Percentiles rank a stretch among this genome's conserved stretches.
These are phyloP conservation scores for Candida gigantensis DNA, from an alignment of 1,139 yeast species.

Conservation along the genomic window DNA sequence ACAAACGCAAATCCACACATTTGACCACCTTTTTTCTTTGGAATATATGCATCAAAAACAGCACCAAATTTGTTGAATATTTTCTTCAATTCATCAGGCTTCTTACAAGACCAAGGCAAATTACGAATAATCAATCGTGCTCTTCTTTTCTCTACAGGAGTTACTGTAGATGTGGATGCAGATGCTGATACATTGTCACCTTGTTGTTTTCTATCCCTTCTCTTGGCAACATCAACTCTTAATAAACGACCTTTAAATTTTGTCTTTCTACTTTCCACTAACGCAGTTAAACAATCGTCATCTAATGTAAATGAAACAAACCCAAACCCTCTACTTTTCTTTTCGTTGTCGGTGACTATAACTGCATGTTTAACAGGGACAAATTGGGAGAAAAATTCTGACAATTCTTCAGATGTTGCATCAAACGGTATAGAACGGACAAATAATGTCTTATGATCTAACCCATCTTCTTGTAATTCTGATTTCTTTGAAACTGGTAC, in stretches of 20 bases:
- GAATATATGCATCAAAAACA: constrained; percentile 86
- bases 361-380: constrained; percentile 97
- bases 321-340: constrained; percentile 88
- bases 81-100: constrained; percentile 68
- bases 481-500: too few relatives aligned
- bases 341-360: constrained; percentile 75
- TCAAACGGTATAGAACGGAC: constrained; percentile 81
- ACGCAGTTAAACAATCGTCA: constrained; percentile 81
- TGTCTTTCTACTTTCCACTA: constrained; percentile 62
- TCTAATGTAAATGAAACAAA: constrained; percentile 87
- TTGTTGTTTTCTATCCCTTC: constrained; percentile 72
- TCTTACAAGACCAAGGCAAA: constrained; percentile 93
- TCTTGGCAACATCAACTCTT: constrained; percentile 84
- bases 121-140: constrained; percentile 88
- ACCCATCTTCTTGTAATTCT: constrained; percentile 30
- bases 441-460: constrained; percentile 70
- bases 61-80: constrained; percentile 79
- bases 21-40: constrained; percentile 82
- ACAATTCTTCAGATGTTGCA: constrained; percentile 77
- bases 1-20: constrained; percentile 97
- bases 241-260: constrained; percentile 68
- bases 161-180: constrained; percentile 10
- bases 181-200: constrained; percentile 16
- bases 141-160: constrained; percentile 58
- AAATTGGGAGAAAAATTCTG: constrained; percentile 84